These are phyloP conservation scores for Alisma plantagoaquatica DNA, from an alignment of 106 monocot species.

Conservation along the genomic window DNA sequence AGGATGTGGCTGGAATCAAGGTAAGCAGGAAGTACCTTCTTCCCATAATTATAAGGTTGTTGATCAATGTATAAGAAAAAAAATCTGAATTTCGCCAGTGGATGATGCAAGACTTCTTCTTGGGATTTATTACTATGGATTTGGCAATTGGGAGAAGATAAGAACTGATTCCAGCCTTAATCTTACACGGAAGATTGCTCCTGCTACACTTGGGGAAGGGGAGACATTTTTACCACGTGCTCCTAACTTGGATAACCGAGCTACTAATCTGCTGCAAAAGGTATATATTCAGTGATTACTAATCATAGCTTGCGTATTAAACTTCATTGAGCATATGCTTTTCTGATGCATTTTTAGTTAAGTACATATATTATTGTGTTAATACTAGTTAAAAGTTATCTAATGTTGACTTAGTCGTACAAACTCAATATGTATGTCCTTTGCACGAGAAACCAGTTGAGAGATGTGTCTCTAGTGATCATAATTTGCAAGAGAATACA, in stretches of 20 bases:
- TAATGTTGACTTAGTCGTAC: too few relatives aligned
- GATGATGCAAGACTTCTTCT: conserved; percentile 98
- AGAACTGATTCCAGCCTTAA: conserved; percentile 76
- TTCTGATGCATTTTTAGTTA: too few relatives aligned
- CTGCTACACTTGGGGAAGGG: conserved; percentile 72
- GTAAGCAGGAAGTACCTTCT: conserved; percentile 26
- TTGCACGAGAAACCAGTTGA: too few relatives aligned
- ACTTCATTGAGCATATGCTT: too few relatives aligned
- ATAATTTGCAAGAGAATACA: too few relatives aligned
- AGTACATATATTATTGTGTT: too few relatives aligned
- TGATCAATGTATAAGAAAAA: too few relatives aligned
- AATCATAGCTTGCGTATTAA: too few relatives aligned
- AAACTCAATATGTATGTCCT: too few relatives aligned
- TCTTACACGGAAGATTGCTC: conserved; percentile 87
- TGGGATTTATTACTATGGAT: conserved; percentile 93
- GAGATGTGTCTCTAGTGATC: too few relatives aligned
- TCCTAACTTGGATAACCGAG: conserved; percentile 94
- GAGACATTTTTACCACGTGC: conserved; percentile 97
- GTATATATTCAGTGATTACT: conserved; percentile 17
- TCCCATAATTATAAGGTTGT: too few relatives aligned
- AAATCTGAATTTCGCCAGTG: conserved; percentile 51
- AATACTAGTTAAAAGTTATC: too few relatives aligned
- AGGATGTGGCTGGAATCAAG: conserved; percentile 96
- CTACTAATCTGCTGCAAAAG: conserved; percentile 88
- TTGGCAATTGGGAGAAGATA: conserved; percentile 99